phyloP scores from a whole-genome alignment of 179 eudicot genomes.

The Beta lomatogona region DNA sequence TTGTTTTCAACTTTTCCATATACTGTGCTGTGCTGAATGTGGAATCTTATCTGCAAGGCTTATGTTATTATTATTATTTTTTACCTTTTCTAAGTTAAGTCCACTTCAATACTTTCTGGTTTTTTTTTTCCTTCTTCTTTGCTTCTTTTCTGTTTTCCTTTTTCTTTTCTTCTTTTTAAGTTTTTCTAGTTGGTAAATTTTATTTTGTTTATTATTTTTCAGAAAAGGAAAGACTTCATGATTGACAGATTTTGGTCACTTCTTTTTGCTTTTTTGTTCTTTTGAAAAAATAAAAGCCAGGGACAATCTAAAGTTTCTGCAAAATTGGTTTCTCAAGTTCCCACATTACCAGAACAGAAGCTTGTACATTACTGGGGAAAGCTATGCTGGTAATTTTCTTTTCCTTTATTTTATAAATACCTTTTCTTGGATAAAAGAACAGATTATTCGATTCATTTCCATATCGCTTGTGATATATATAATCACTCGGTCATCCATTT shows the following conservation, averaged over 20 bases:
- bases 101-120: conserved; percentile 23
- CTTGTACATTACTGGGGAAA: conserved; percentile 88
- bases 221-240: too few species aligned
- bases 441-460: too few species aligned
- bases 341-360: conserved; percentile 67
- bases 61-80: background rate
- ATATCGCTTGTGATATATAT: too few species aligned
- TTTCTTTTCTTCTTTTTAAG: background rate
- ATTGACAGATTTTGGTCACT: too few species aligned
- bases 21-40: background rate
- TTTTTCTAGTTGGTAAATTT: conserved; percentile 9
- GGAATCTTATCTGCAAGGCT: conserved; percentile 16
- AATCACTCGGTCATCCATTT: too few species aligned
- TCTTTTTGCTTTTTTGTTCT: too few species aligned
- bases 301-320: conserved; percentile 78
- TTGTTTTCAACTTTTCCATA: background rate
- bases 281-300: conserved; percentile 43
- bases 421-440: too few species aligned
- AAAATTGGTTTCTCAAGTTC: conserved; percentile 78
- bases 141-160: background rate
- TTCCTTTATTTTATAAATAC: background rate
- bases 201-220: conserved; percentile 18
- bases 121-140: background rate
- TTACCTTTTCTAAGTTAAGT: conserved; percentile 15
- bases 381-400: conserved; percentile 78